Conservation (phyloP, 352 stramenopile genomes). For the Pythium sp. region DNA sequence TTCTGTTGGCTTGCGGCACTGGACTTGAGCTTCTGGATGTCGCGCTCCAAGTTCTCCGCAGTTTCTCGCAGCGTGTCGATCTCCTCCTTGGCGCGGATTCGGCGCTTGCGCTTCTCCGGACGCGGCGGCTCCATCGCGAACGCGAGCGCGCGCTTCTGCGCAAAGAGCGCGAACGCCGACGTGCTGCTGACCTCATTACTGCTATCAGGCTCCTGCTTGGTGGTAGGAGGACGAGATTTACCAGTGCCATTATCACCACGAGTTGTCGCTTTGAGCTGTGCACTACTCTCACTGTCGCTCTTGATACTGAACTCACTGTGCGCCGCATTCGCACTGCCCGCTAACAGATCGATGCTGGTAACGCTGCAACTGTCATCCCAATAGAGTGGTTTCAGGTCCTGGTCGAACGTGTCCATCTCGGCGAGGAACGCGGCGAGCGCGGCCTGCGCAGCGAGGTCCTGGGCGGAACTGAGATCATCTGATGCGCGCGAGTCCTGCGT, state of each 20-base stretch:
- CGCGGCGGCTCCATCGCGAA: constrained; percentile 11
- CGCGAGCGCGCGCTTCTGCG: constrained; percentile 5
- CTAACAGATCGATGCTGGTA: neutral
- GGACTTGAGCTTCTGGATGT: constrained; percentile 5
- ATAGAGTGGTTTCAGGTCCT: neutral
- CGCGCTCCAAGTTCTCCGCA: constrained; percentile 1
- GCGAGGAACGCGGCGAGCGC: constrained; percentile 14
- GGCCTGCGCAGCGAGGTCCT: constrained; percentile 1
- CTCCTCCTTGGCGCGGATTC: constrained; percentile 14
- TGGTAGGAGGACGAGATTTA: neutral
- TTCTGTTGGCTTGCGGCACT: neutral
- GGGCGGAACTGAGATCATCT: too few species aligned
- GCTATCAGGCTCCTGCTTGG: neutral
- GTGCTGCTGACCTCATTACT: neutral
- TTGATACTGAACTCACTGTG: too few species aligned
- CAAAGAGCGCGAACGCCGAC: constrained; percentile 12
- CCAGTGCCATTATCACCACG: neutral
- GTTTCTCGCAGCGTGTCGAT: constrained; percentile 5
- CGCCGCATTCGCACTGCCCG: too few species aligned
- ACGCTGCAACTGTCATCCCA: neutral
- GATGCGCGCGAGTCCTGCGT: neutral
- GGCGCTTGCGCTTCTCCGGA: constrained; percentile 12
- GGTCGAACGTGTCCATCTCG: constrained; percentile 12
- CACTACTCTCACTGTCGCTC: neutral
- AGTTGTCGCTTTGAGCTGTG: neutral